Conservation (phyloP, 352 stramenopile genomes). For the Paralagenidium karlingii region DNA sequence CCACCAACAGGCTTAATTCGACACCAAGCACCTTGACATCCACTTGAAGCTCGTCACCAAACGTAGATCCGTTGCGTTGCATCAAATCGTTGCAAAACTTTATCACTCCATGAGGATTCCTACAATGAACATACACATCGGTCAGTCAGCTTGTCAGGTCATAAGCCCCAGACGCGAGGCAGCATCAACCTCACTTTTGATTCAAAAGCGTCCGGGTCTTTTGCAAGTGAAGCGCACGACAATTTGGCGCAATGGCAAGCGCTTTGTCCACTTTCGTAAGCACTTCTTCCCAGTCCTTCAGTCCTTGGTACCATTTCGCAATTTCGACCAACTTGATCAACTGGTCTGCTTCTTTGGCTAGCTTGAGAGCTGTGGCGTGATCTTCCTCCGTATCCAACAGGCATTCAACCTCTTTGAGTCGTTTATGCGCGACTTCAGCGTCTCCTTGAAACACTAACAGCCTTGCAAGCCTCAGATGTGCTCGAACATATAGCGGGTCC, state of each 20-base stretch:
- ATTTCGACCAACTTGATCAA: too few relatives aligned
- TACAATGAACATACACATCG: constrained; percentile 8
- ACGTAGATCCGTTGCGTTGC: constrained; percentile 1
- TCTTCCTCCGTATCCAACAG: too few relatives aligned
- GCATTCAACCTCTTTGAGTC: constrained; percentile 28
- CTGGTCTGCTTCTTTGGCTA: too few relatives aligned
- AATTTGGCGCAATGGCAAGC: constrained; percentile 30
- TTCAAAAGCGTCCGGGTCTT: constrained; percentile 49
- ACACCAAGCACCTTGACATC: constrained; percentile 42
- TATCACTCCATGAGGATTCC: constrained; percentile 34
- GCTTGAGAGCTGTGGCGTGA: too few relatives aligned
- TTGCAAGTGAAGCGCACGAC: constrained; percentile 38
- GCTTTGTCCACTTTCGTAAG: constrained; percentile 34
- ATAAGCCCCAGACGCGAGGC: background rate
- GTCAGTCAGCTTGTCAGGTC: background rate
- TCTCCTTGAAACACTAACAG: constrained; percentile 27
- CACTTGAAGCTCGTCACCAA: background rate
- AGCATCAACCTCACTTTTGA: constrained; percentile 18
- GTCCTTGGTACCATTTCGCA: too few relatives aligned
- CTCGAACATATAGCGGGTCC: constrained; percentile 55
- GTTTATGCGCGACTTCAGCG: constrained; percentile 47
- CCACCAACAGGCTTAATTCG: constrained; percentile 44
- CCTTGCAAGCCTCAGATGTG: constrained; percentile 50
- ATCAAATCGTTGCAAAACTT: constrained; percentile 36
- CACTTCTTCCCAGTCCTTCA: too few relatives aligned